phyloP scores from a whole-genome alignment of 805 yeast species.

The Debaryomyces maramus region DNA sequence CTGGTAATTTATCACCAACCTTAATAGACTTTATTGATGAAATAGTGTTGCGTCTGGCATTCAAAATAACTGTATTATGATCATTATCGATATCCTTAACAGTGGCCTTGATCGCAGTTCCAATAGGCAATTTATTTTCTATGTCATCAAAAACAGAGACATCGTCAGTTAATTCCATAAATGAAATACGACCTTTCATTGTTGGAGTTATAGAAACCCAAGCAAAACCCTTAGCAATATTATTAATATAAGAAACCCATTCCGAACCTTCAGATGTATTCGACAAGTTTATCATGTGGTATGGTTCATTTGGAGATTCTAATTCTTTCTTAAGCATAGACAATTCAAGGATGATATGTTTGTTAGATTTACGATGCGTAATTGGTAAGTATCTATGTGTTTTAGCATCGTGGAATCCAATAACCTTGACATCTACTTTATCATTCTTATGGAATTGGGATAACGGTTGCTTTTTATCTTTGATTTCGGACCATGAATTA shows the following conservation, averaged over 20 bases:
- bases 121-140: slow-evolving; percentile 65
- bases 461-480: slow-evolving; percentile 59
- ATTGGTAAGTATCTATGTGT: slow-evolving; percentile 67
- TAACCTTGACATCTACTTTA: slow-evolving; percentile 57
- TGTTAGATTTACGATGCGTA: slow-evolving; percentile 53
- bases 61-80: slow-evolving; percentile 49
- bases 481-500: slow-evolving; percentile 52
- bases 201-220: slow-evolving; percentile 73
- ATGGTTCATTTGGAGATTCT: slow-evolving; percentile 21
- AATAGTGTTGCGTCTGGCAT: slow-evolving; percentile 48
- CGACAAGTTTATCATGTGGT: slow-evolving; percentile 34
- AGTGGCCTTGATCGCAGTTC: slow-evolving; percentile 62
- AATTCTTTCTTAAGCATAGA: slow-evolving; percentile 50
- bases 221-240: slow-evolving; percentile 55
- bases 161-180: slow-evolving; percentile 62
- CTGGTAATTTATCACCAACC: slow-evolving; percentile 59
- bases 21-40: slow-evolving; percentile 48
- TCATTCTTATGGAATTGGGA: slow-evolving; percentile 59
- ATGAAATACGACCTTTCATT: slow-evolving; percentile 63
- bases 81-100: slow-evolving; percentile 56
- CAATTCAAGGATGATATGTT: slow-evolving; percentile 63
- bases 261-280: slow-evolving; percentile 51
- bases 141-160: slow-evolving; percentile 47
- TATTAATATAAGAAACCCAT: slow-evolving; percentile 64
- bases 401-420: slow-evolving; percentile 75